Evolutionary conservation across 345 rosid species (phyloP).

Genomic region (Theobroma cacao): DNA sequence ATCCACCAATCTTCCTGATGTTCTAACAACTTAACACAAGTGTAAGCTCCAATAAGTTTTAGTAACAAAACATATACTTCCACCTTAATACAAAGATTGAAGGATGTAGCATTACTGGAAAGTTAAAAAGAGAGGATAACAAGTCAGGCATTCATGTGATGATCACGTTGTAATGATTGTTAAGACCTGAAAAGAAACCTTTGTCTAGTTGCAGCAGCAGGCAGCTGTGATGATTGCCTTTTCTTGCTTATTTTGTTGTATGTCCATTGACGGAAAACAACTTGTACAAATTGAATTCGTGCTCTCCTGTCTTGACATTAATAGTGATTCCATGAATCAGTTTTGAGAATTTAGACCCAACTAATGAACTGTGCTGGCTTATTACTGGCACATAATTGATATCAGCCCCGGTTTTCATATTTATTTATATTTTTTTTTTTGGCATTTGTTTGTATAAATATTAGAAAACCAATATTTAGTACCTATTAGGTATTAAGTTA

Average conservation of each 20-base stretch:
- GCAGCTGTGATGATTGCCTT: background rate
- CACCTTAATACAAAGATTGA: background rate
- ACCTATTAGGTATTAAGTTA: no score
- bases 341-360: no score
- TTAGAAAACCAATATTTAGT: no score
- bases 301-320: background rate
- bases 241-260: background rate
- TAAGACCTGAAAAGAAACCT: background rate
- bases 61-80: background rate
- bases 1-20: constrained; percentile 60
- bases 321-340: background rate
- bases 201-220: background rate
- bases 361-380: no score
- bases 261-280: background rate
- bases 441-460: no score
- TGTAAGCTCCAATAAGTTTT: background rate
- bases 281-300: background rate
- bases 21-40: constrained; percentile 44
- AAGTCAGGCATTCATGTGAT: background rate
- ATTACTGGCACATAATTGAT: no score
- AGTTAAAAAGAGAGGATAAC: background rate
- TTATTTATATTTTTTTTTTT: no score
- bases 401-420: background rate
- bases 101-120: background rate
- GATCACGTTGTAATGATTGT: background rate